Evolutionary conservation across 139 green algal genomes (phyloP).

Genomic region (Coelastrella sp.): DNA sequence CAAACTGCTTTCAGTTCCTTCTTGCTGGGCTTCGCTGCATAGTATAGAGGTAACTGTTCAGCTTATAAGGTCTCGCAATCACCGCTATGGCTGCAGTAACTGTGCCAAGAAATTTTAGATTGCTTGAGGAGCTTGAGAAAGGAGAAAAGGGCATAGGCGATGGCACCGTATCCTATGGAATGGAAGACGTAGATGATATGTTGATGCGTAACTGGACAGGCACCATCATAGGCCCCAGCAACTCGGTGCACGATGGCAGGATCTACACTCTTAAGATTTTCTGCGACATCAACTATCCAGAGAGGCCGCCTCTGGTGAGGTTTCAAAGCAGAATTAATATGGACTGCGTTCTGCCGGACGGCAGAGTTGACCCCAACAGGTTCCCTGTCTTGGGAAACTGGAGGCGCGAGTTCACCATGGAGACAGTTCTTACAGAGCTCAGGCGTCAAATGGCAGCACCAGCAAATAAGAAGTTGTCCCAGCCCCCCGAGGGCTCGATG

Average conservation of each 20-base stretch:
- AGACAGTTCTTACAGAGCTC: slow-evolving; percentile 91
- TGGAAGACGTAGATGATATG: slow-evolving; percentile 92
- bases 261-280: slow-evolving; percentile 94
- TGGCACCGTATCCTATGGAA: slow-evolving; percentile 96
- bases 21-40: too few species aligned
- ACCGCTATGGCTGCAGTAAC: slow-evolving; percentile 42
- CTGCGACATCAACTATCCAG: slow-evolving; percentile 90
- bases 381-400: slow-evolving; percentile 89
- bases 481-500: slow-evolving; percentile 88
- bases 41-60: too few species aligned
- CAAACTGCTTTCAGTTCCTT: too few species aligned
- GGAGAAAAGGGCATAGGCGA: slow-evolving; percentile 97
- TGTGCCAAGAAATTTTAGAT: slow-evolving; percentile 95
- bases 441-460: slow-evolving; percentile 88
- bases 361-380: slow-evolving; percentile 71
- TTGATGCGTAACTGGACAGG: slow-evolving; percentile 96
- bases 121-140: slow-evolving; percentile 97
- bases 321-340: slow-evolving; percentile 85
- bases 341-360: slow-evolving; percentile 72
- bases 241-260: slow-evolving; percentile 87
- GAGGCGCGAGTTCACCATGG: slow-evolving; percentile 89
- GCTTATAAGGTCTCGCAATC: not conserved
- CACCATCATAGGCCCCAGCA: slow-evolving; percentile 96
- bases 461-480: slow-evolving; percentile 88
- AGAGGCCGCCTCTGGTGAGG: slow-evolving; percentile 69